A percentile compares a stretch with the other conserved stretches of the same genome.
Evolutionary conservation across 2,329 filamentous ascomycete genomes (phyloP).

Genomic region (Fusarium fujikuroi): DNA sequence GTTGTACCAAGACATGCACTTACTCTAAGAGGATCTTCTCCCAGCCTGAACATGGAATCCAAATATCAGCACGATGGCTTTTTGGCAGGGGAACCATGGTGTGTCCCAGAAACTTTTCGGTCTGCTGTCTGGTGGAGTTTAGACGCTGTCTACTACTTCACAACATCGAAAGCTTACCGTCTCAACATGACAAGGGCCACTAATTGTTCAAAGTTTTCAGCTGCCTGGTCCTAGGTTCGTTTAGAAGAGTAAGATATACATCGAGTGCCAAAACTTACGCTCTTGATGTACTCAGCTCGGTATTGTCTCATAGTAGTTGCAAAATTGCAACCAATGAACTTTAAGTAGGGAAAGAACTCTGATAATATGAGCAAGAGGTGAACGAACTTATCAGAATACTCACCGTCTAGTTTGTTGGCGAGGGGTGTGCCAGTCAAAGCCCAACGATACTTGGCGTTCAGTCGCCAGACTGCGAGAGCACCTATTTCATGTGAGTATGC

Average conservation of each 20-base stretch:
- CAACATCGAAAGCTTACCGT: not conserved
- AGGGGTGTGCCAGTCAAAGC: conserved; percentile 52
- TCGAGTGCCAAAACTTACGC: not conserved
- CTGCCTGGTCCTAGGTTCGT: not conserved
- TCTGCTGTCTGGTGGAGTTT: not conserved
- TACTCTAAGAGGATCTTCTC: not conserved
- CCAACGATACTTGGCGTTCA: conserved; percentile 49
- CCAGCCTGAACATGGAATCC: not conserved
- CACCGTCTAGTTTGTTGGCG: conserved; percentile 47
- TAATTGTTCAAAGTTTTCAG: conserved; percentile 29
- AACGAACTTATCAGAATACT: accelerated
- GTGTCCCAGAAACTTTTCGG: not conserved
- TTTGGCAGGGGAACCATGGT: not conserved
- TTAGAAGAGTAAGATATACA: not conserved
- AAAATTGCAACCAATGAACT: conserved; percentile 44
- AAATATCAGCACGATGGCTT: not conserved
- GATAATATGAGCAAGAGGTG: not conserved
- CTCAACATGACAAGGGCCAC: conserved; percentile 44
- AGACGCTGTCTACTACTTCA: not conserved
- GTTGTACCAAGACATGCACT: accelerated
- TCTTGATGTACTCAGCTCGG: conserved; percentile 25
- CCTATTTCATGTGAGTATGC: conserved; percentile 10
- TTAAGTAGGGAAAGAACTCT: conserved; percentile 53
- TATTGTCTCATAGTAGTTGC: conserved; percentile 3
- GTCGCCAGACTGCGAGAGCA: conserved; percentile 36